Evolutionary conservation across 129 eudicot species (phyloP), one percentile per base, ranked within the genome.

Genomic region (Gnaphalium uliginosum): DNA sequence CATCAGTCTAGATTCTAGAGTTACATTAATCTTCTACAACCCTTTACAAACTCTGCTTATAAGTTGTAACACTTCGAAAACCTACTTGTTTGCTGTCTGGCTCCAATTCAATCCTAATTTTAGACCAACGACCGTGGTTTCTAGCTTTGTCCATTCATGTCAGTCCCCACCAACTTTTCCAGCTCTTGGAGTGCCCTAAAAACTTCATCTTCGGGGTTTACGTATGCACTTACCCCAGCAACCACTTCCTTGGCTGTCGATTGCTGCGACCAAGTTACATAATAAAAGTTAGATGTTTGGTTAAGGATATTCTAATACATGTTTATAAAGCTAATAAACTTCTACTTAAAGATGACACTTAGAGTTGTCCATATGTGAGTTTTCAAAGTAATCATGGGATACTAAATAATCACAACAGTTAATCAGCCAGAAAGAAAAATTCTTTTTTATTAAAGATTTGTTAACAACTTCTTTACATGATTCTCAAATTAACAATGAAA

Each of bases 171-270:
- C 7, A 84, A 74, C 43, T 62, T 66, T 64, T 90, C 94, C 41
- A 90, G 82, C 81, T 90, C 88, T 69, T 78, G 78, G 39, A 90
- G 35, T 18, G 93, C 87, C 71, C 59, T 78, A 0, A 82, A 58
- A 18, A 74, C 85, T 3, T 92, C 85, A 25, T 69, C 72, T 65
- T 81, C 84, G n/a, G 22, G 51, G 54, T 77, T 77, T 17, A 91
- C 35, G 77, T 53, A 78, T 0, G 97, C 87, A 83, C 73, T 91
- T 32, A 86, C 61, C 22, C 75, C 76, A 11, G 61, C 30, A 22
- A 82, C 72, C 6, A 86, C 77, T 57, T 89, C 81, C 66, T 71
- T 86, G 43, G 84, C 77, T 74, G 76, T 86, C 8, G 82, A 33
- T 91, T 88, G 88, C 97, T 88, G 88, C 64, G 27, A 53, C 13